phyloP scores from a whole-genome alignment of 805 yeast genomes.

The Candida golubevii region DNA sequence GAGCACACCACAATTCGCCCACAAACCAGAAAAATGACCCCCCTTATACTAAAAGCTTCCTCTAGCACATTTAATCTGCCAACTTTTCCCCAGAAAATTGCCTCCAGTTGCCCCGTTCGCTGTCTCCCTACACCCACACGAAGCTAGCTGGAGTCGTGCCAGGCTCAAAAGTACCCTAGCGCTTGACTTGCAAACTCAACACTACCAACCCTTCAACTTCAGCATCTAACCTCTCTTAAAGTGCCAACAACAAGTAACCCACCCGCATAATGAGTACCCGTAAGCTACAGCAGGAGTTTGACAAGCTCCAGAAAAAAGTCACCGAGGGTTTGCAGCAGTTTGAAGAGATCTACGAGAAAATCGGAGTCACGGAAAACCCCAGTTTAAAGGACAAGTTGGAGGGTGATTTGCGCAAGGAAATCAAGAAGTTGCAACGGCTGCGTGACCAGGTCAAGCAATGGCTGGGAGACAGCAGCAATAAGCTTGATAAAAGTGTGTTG shows the following conservation, averaged over 20 bases:
- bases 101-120: too few relatives aligned
- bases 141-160: too few relatives aligned
- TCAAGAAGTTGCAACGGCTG: conserved; percentile 87
- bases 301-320: conserved; percentile 85
- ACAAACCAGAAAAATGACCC: too few relatives aligned
- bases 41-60: too few relatives aligned
- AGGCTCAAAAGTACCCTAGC: too few relatives aligned
- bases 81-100: too few relatives aligned
- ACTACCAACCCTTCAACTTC: neutral
- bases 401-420: conserved; percentile 87
- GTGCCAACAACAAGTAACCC: too few relatives aligned
- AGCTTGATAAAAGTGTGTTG: conserved; percentile 50
- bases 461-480: conserved; percentile 87
- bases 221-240: neutral
- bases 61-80: too few relatives aligned
- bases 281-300: conserved; percentile 69
- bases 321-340: conserved; percentile 86
- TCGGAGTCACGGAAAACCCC: conserved; percentile 72
- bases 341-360: conserved; percentile 81
- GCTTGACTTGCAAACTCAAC: neutral
- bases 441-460: conserved; percentile 95
- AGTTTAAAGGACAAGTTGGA: conserved; percentile 93
- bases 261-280: conserved; percentile 34
- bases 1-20: too few relatives aligned
- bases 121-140: too few relatives aligned